phyloP scores from a whole-genome alignment of 768 basidiomycete genomes.

The Jaapia argillacea region DNA sequence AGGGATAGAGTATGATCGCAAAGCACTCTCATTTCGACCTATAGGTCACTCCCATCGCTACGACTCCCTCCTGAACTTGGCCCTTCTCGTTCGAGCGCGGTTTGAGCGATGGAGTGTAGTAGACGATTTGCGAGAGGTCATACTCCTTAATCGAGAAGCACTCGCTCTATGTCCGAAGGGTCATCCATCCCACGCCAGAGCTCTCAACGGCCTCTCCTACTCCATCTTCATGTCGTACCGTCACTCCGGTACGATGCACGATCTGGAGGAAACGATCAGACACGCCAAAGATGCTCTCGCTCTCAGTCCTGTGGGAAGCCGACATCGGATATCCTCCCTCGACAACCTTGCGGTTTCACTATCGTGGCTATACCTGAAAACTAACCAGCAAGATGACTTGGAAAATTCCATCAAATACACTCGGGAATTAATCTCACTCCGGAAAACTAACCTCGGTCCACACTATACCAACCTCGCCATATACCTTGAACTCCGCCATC shows the following conservation, averaged over 20 bases:
- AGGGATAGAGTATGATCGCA: too few species aligned
- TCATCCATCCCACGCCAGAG: too few species aligned
- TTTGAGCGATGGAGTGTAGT: neutral
- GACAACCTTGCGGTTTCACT: neutral
- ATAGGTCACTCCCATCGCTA: too few species aligned
- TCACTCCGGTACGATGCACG: too few species aligned
- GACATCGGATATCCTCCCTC: neutral
- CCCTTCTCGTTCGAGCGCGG: too few species aligned
- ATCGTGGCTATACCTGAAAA: neutral
- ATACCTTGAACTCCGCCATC: neutral
- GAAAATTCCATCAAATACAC: neutral
- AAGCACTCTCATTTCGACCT: too few species aligned
- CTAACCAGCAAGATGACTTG: neutral
- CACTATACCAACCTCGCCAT: neutral
- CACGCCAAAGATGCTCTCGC: neutral
- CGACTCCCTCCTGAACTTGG: too few species aligned
- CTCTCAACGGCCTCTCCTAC: too few species aligned
- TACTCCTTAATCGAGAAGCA: neutral
- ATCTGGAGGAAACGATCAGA: too few species aligned
- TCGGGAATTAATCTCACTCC: neutral
- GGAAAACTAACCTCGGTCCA: neutral
- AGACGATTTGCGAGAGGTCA: neutral
- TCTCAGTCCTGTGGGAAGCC: neutral
- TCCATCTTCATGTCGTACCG: too few species aligned
- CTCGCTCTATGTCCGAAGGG: neutral